These are phyloP conservation scores for Chaetomium olivaceum DNA, from an alignment of 2,329 filamentous ascomycete genomes.

Conservation along the genomic window DNA sequence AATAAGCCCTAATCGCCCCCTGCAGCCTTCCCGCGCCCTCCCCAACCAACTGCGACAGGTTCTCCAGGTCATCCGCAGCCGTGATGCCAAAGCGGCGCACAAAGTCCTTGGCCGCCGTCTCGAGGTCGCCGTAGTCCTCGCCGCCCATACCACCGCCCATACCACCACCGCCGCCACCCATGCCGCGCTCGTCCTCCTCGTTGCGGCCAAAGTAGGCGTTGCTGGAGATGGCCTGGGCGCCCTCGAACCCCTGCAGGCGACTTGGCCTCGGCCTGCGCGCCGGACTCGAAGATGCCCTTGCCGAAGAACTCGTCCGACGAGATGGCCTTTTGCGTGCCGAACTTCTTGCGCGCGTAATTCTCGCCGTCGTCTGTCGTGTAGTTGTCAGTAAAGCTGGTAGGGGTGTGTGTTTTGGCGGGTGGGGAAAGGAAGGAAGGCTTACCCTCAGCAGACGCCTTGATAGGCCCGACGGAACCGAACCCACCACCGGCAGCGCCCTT, in stretches of 20 bases:
- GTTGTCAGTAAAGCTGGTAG: constrained; percentile 3
- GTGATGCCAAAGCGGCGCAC: constrained; percentile 93
- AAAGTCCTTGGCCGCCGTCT: constrained; percentile 93
- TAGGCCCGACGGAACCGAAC: constrained; percentile 80
- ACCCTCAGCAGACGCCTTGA: constrained; percentile 71
- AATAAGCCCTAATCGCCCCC: constrained; percentile 67
- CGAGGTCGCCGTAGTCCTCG: constrained; percentile 87
- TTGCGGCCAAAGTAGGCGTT: constrained; percentile 97
- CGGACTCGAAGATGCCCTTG: constrained; percentile 80
- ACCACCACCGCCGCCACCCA: constrained; percentile 31
- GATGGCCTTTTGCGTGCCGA: constrained; percentile 90
- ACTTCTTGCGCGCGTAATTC: constrained; percentile 82
- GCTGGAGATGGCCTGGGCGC: constrained; percentile 86
- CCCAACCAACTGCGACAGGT: constrained; percentile 77
- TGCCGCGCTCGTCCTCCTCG: constrained; percentile 65
- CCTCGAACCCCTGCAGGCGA: constrained; percentile 85
- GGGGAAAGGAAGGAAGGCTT: constrained; percentile 36
- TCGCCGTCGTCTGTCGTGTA: constrained; percentile 70
- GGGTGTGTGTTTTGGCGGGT: not conserved
- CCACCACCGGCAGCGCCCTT: constrained; percentile 69
- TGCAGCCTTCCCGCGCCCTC: constrained; percentile 84
- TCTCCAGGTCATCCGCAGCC: constrained; percentile 93
- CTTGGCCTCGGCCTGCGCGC: constrained; percentile 81
- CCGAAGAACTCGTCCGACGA: constrained; percentile 98
- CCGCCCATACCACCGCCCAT: not conserved